A percentile compares a stretch with the other conserved stretches of the same genome.
Evolutionary conservation across 306 rosid species (phyloP).

Genomic region (Leucaena leucocephala): DNA sequence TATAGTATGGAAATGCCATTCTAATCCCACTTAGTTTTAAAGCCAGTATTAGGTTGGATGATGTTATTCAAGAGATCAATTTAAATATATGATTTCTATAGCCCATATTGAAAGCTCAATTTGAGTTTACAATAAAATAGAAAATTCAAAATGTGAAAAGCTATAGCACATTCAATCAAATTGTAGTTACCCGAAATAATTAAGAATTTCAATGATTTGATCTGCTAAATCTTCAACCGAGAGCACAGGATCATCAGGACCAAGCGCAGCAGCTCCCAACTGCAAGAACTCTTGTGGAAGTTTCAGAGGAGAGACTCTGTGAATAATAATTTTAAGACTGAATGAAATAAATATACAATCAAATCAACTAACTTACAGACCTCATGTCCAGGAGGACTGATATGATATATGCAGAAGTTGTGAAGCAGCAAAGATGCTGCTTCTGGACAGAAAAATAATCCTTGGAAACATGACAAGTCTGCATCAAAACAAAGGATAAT

Average conservation of each 20-base stretch:
- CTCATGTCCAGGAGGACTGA: slow-evolving; percentile 98
- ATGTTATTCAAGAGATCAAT: slow-evolving; percentile 11
- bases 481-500: slow-evolving; percentile 39
- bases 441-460: slow-evolving; percentile 90
- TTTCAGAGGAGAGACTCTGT: slow-evolving; percentile 67
- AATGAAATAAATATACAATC: slow-evolving; percentile 26
- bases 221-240: slow-evolving; percentile 90
- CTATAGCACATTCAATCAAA: slow-evolving; percentile 7
- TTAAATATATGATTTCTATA: slow-evolving; percentile 4
- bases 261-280: slow-evolving; percentile 92
- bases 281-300: slow-evolving; percentile 86
- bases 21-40: background rate
- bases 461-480: slow-evolving; percentile 98
- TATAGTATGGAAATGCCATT: background rate
- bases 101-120: background rate
- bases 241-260: slow-evolving; percentile 63
- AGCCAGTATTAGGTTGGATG: slow-evolving; percentile 2
- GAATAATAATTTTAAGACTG: slow-evolving; percentile 51
- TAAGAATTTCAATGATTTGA: slow-evolving; percentile 85
- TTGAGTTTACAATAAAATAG: background rate
- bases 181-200: slow-evolving; percentile 70
- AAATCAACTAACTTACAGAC: slow-evolving; percentile 58
- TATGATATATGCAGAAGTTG: slow-evolving; percentile 94
- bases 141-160: slow-evolving; percentile 17
- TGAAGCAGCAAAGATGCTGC: slow-evolving; percentile 95